A percentile compares a stretch with the other conserved stretches of the same genome.
Conservation (phyloP, 1,284 basidiomycete species). For the Cutaneotrichosporon sp. region DNA sequence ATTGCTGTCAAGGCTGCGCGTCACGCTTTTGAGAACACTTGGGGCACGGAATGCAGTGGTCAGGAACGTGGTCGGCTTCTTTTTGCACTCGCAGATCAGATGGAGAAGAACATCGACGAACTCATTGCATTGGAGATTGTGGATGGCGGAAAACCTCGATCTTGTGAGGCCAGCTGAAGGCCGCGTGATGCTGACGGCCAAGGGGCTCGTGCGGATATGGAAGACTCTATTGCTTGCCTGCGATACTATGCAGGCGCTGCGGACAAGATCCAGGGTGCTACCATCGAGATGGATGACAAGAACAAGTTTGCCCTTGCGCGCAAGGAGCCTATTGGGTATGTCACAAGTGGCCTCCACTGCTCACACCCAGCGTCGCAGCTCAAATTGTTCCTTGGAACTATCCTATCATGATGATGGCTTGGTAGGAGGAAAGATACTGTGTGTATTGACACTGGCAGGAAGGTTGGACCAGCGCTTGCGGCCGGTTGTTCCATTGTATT, state of each 20-base stretch:
- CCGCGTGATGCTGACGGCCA: conserved; percentile 45
- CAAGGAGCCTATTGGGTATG: conserved; percentile 77
- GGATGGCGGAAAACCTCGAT: conserved; percentile 77
- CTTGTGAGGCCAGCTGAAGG: conserved; percentile 59
- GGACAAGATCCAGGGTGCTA: conserved; percentile 71
- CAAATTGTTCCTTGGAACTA: conserved; percentile 91
- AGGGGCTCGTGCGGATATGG: conserved; percentile 69
- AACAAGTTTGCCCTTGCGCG: conserved; percentile 76
- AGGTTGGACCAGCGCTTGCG: conserved; percentile 80
- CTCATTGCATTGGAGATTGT: conserved; percentile 69
- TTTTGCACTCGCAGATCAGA: conserved; percentile 80
- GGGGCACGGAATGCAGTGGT: conserved; percentile 63
- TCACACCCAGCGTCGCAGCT: conserved; percentile 64
- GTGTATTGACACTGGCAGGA: conserved; percentile 54
- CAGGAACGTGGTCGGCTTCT: conserved; percentile 69
- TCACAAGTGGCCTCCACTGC: neutral
- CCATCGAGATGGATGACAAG: conserved; percentile 42
- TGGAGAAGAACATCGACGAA: conserved; percentile 67
- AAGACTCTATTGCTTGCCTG: conserved; percentile 70
- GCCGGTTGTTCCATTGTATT: conserved; percentile 43
- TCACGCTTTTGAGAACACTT: conserved; percentile 64
- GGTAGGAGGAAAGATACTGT: conserved; percentile 66
- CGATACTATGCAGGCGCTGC: conserved; percentile 53
- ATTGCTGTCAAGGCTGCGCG: conserved; percentile 76
- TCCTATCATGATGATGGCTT: conserved; percentile 72